Evolutionary conservation across 371 early-diverging fungal species (phyloP), one percentile per base, ranked within the genome.

Genomic region (Lichtheimia corymbifera): DNA sequence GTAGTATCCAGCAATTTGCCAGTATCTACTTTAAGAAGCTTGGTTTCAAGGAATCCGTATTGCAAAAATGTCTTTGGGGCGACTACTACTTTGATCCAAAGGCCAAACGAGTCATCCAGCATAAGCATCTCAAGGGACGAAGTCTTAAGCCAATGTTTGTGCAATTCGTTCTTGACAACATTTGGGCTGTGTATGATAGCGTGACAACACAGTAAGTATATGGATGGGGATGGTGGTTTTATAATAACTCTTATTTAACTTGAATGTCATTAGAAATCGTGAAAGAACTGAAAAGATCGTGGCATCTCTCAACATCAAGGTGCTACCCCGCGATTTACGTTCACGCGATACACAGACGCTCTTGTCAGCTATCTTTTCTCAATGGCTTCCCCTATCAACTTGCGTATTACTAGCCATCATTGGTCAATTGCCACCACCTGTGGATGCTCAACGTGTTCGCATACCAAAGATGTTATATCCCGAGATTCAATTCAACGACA

Each of bases 1-100:
- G 17, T 65, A 88, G 96, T 47, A 76, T 92, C 25, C 87, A 92
- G 49, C 93, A 97, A 60, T 99, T 99, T 82, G 96, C 97, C 9
- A 78, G 80, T 7, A 76, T 97, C 5, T 97, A 95, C 72, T 90
- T 95, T 1, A 83, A 88, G 20, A 97, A 96, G 67, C 84, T 99
- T 41, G 92, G 93, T 3, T 82, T 97, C 53, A 93, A 92, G 62
- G 95, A 93, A 60, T 55, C 68, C 1, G 70, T 81, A 3, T 72
- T 97, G 49, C 80, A 83, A 22, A 86, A 88, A 53, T 89, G 89
- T 30, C 77, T 99, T 50, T 99, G 99, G 99, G 99, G 99, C 9
- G 93, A 98, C 64, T 96, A 85, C 73, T 98, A 94, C 71, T 84
- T 97, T 67, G 98, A 98, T 64, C 89, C 95, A 25, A 97, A 97